Base-by-base conservation (phyloP, 225 moss, liverwort and hornwort genomes). In the Pleurozium schreberi region DNA sequence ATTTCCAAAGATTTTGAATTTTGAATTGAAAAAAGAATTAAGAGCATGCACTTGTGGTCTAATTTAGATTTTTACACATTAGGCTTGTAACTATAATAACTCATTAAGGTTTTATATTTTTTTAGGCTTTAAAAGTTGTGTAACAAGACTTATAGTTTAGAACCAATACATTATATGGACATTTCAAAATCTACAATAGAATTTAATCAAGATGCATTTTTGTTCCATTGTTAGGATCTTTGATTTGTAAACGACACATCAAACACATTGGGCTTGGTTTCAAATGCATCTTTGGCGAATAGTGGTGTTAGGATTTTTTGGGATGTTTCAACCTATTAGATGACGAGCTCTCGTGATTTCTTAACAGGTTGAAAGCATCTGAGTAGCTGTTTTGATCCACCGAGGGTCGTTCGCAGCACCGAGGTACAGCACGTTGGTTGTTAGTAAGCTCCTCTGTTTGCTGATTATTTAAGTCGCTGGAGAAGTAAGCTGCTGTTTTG, bases 231-330 rank as follows among this genome's bases (percentile, higher is more conserved):
- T 27, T 2, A 25, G 1, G 17, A n/a, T 26, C 6, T 55, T 55
- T 25, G 6, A 16, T 38, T 1, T 36, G 53, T 53, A 38, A 55
- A 38, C 0, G 0, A 55, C 1, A 55, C 0, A 4, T 78, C 9
- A 5, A 38, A 10, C 0, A n/a, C 6, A n/a, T 78, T 4, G 1
- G 4, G 0, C 11, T n/a, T 57, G 11, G 11, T 78, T 57, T 78
- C 11, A 57, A n/a, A 11, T 26, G 3, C 11, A n/a, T 78, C 10
- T 47, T 25, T 57, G 4, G 2, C 9, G 38, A n/a, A n/a, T 27
- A n/a, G 3, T 38, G 4, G 1, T 5, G 57, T 4, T n/a, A 77
- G 25, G 14, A 27, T n/a, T n/a, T 57, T 18, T 26, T n/a, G 0
- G 2, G 17, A 0, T 79, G 18, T 27, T n/a, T 11, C 18, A 57